Evolutionary conservation across 805 yeast species (phyloP), one percentile per base, ranked within the genome.

Genomic region (Candida ulmi): DNA sequence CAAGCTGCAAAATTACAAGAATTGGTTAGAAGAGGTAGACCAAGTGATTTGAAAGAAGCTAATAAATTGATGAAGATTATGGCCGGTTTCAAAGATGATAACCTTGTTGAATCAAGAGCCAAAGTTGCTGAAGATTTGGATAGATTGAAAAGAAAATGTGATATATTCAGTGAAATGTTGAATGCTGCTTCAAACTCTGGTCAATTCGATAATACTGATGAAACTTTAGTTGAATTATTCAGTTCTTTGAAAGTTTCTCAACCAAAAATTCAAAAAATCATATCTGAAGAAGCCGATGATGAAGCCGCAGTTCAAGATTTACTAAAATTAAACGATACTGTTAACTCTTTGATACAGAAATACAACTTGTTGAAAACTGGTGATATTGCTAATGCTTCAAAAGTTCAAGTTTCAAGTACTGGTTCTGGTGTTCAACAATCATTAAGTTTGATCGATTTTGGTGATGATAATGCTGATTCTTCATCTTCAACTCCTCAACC

Each of bases 1-100:
- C 96, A 90, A 57, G 76, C 86, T 46, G 98, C 99, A 15, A 93
- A 93, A 65, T 74, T 93, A 48, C 99, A 93, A 64, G 99, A 93
- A 62, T 72, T 93, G 46, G 85, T 93, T 46, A 80, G 98, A 64
- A 76, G 97, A 53, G 99, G 98, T 31, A 83, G 86, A 60, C 98
- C 99, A 7, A 85, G 82, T 47, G 99, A 93, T 64, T 74, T 93
- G 56, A 86, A 83, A 52, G 99, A 93, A 62, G 99, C 99, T 33
- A 93, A 93, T 62, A 87, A 85, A 51, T 73, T 93, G 61, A 93
- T 93, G 99, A 88, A 91, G 60, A 79, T 93, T 50, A 88, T 93
- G 96, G 95, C 98, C 5, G 99, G 99, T 6, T 93, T 88, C 69
- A 85, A 85, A 60, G 88, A 85, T 54, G 96, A 88, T 58, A 77